Conservation (phyloP, 345 rosid species). For the Adansonia digitata region DNA sequence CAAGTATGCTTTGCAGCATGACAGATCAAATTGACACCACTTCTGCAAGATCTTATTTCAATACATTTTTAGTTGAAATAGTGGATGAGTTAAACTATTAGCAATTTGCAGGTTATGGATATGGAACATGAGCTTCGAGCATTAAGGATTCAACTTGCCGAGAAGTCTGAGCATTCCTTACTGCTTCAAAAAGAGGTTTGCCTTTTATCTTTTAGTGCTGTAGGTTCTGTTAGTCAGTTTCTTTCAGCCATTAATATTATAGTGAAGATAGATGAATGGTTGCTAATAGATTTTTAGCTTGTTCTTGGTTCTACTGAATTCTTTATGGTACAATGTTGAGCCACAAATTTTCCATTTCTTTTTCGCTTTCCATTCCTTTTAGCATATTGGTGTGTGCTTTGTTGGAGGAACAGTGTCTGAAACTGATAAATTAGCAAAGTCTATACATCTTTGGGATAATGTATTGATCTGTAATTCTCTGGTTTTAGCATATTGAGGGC, state of each 20-base stretch:
- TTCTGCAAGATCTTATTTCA: not conserved
- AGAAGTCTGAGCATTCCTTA: slow-evolving; percentile 18
- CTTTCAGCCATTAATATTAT: slow-evolving; percentile 4
- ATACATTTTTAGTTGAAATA: slow-evolving; percentile 3
- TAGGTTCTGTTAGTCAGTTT: slow-evolving; percentile 1
- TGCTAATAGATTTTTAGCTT: not conserved
- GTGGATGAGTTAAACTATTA: not conserved
- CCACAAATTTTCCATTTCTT: not conserved
- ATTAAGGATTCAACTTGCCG: slow-evolving; percentile 17
- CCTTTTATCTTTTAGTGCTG: not conserved
- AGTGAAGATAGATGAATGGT: not conserved
- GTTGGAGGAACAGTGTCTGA: not conserved
- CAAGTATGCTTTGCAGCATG: not conserved
- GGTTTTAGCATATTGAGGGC: not conserved
- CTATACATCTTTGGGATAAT: not conserved
- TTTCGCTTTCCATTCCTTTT: not conserved
- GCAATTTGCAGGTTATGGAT: slow-evolving; percentile 21
- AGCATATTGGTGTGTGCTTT: not conserved
- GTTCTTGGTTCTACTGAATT: not conserved
- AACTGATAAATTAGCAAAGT: not conserved
- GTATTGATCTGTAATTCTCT: not conserved
- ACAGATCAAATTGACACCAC: not conserved
- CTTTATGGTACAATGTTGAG: not conserved
- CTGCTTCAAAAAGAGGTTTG: slow-evolving; percentile 17
- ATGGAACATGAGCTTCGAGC: slow-evolving; percentile 22